These are phyloP conservation scores for Posidonia australis DNA, from an alignment of 106 monocot species.

Conservation along the genomic window DNA sequence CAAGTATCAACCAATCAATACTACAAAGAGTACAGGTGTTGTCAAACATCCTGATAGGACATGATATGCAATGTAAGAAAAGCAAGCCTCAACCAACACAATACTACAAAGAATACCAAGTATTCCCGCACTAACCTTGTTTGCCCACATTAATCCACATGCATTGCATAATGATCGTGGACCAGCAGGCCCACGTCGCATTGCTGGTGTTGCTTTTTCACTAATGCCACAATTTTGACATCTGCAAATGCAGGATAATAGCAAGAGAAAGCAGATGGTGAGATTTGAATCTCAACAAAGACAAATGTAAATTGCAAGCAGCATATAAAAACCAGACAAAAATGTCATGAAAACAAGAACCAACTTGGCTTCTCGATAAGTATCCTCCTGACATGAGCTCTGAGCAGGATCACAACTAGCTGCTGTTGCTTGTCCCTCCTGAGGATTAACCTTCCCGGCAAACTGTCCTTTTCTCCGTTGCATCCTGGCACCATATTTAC, in stretches of 20 bases:
- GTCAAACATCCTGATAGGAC: neutral
- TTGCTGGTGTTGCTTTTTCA: conserved; percentile 67
- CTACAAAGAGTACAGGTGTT: no score
- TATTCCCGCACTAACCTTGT: conserved; percentile 42
- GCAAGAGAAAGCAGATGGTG: neutral
- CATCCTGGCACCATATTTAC: conserved; percentile 33
- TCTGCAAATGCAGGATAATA: conserved; percentile 22
- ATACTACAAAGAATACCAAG: no score
- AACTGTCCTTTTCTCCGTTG: conserved; percentile 77
- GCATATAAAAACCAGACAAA: neutral
- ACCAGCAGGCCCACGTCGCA: conserved; percentile 88
- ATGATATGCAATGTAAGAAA: neutral
- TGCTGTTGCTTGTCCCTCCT: conserved; percentile 33
- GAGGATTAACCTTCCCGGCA: conserved; percentile 53
- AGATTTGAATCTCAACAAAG: neutral
- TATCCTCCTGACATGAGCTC: conserved; percentile 30
- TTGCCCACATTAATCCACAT: conserved; percentile 92
- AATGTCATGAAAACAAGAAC: conserved; percentile 5
- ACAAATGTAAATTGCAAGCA: no score
- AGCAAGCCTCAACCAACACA: neutral
- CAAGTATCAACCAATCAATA: neutral
- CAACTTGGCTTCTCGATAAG: conserved; percentile 42
- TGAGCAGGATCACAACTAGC: conserved; percentile 40
- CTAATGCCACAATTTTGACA: conserved; percentile 79
- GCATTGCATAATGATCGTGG: conserved; percentile 88